These are phyloP conservation scores for Penstemon barbatus DNA, from an alignment of 257 asterid genomes.

Conservation along the genomic window DNA sequence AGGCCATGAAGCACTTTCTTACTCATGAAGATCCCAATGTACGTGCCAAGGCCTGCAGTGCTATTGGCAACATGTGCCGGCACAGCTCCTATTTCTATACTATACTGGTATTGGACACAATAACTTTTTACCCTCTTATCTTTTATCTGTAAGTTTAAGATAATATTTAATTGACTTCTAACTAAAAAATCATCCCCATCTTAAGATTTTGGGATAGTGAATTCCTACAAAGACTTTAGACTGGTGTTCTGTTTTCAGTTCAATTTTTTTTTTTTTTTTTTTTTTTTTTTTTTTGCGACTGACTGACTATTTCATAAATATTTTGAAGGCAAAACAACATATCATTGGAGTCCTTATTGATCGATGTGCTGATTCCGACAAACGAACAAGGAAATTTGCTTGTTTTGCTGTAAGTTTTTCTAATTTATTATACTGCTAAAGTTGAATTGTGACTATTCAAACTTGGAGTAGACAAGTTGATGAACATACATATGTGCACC, in stretches of 20 bases:
- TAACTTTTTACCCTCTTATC: not conserved
- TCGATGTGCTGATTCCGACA: conserved; percentile 89
- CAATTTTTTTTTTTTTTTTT: not conserved
- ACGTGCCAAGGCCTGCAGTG: conserved; percentile 94
- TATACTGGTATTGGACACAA: conserved; percentile 54
- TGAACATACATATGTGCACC: conserved; percentile 28
- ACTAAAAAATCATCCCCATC: not conserved
- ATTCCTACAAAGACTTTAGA: not conserved
- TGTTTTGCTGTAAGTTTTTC: conserved; percentile 82
- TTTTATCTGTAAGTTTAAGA: not conserved
- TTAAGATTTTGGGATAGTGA: not conserved
- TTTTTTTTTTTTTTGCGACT: conserved; percentile 8
- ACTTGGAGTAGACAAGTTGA: conserved; percentile 25
- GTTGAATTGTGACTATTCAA: conserved; percentile 11
- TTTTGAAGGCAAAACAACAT: conserved; percentile 65
- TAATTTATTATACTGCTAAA: not conserved
- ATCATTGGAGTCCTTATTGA: conserved; percentile 72
- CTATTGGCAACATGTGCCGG: conserved; percentile 96
- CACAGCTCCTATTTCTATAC: conserved; percentile 89
- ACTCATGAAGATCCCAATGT: conserved; percentile 84
- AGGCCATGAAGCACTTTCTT: conserved; percentile 68
- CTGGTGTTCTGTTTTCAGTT: conserved; percentile 3
- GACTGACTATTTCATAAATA: conserved; percentile 3
- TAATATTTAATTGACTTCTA: conserved; percentile 12
- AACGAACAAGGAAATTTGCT: conserved; percentile 90